These are phyloP conservation scores for Blastocystis sp. DNA, from an alignment of 352 stramenopile genomes.

Conservation along the genomic window DNA sequence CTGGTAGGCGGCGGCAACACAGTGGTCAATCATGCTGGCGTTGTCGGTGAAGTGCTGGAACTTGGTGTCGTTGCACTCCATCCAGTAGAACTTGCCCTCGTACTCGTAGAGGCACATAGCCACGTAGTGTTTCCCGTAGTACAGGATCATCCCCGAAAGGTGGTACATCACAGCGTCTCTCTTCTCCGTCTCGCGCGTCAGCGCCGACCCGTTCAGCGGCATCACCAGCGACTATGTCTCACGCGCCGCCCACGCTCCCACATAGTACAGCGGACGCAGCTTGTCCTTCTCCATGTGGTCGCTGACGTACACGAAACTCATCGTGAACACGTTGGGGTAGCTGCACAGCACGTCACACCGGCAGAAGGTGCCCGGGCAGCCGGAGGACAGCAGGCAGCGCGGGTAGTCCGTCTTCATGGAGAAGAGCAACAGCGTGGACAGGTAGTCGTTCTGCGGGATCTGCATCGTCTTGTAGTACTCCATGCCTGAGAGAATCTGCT, in stretches of 20 bases:
- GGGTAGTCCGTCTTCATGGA: constrained; percentile 65
- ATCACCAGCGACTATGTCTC: constrained; percentile 53
- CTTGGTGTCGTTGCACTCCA: constrained; percentile 67
- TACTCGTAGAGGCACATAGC: constrained; percentile 61
- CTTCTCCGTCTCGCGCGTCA: constrained; percentile 11
- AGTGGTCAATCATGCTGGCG: constrained; percentile 58
- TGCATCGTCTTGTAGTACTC: constrained; percentile 51
- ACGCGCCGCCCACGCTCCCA: not conserved
- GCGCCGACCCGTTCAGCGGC: constrained; percentile 39
- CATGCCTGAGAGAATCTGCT: constrained; percentile 58
- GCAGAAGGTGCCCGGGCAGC: constrained; percentile 53
- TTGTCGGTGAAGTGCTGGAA: constrained; percentile 56
- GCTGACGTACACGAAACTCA: constrained; percentile 49
- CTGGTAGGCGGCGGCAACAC: constrained; percentile 24
- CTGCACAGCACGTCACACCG: constrained; percentile 25
- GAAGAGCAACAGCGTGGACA: constrained; percentile 34
- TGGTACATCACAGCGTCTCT: not conserved
- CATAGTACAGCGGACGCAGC: constrained; percentile 59
- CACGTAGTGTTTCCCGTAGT: constrained; percentile 64
- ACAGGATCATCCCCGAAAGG: constrained; percentile 47
- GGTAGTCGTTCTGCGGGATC: constrained; percentile 32
- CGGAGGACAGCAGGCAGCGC: constrained; percentile 35
- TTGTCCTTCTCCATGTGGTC: constrained; percentile 61
- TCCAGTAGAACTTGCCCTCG: constrained; percentile 62
- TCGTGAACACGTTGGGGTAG: constrained; percentile 45